Evolutionary conservation across 257 asterid genomes (phyloP), one percentile per base, ranked within the genome.

Genomic region (Scutellaria barbata): DNA sequence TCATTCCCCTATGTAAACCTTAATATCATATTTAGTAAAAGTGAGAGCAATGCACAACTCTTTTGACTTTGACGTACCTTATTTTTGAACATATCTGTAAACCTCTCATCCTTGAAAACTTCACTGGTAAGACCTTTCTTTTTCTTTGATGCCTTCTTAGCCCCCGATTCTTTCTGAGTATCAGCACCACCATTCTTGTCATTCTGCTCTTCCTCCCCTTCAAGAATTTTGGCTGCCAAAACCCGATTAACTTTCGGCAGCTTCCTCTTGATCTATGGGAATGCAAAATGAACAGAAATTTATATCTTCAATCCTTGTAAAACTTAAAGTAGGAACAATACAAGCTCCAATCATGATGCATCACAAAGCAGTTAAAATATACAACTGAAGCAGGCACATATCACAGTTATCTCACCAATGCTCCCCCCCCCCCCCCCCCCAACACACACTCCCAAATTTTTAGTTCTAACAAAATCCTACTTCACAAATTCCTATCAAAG

Each of bases 161-260:
- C 74, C 72, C 83, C 96, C 18, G 87, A 41, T 55, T 72, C 58
- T 77, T 84, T 85, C 76, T 61, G 85, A 47, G 80, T 63, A 70
- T 86, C 90, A 69, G 33, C 80, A 65, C 16, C 86, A 73, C 79
- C 95, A 56, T 8, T 68, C 77, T 80, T 77, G 45, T 85, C 83
- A 74, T 79, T 77, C 63, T 83, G 92, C 67, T 82, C 89, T 76
- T 85, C 95, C 76, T 92, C 98, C 53, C 86, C 84, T 66, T 86
- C 84, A 74, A 85, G 89, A 77, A 88, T 71, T 43, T 71, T 76
- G 72, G 83, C 69, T 48, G 85, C 89, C 74, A 94, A 71, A 42
- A 69, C 66, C 55, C 91, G 84, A 73, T 94, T 91, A 54, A 83
- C 95, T 72, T 86, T 94, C 0, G 99, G 99, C 54, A 94, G 85